Evolutionary conservation across 2,329 filamentous ascomycete species (phyloP).

Genomic region (Xylaria sp.): DNA sequence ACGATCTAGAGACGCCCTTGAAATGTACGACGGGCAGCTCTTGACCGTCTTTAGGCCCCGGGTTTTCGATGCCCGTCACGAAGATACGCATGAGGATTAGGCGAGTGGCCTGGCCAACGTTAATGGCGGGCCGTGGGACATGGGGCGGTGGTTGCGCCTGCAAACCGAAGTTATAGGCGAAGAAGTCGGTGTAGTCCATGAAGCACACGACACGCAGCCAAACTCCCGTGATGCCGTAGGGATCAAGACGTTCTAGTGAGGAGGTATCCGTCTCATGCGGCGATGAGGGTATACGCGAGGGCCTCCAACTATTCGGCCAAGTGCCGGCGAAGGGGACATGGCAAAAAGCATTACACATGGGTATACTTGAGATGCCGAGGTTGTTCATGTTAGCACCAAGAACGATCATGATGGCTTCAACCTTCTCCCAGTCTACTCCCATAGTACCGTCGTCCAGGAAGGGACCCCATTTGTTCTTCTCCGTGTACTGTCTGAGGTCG

Average conservation of each 20-base stretch:
- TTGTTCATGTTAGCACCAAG: constrained; percentile 70
- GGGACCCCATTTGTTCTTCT: constrained; percentile 74
- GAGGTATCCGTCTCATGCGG: constrained; percentile 46
- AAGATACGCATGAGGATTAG: constrained; percentile 75
- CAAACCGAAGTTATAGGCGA: constrained; percentile 74
- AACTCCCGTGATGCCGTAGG: constrained; percentile 76
- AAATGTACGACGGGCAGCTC: constrained; percentile 75
- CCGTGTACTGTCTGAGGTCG: constrained; percentile 75
- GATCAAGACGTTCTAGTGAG: constrained; percentile 66
- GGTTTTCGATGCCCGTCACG: constrained; percentile 69
- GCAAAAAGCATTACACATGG: constrained; percentile 65
- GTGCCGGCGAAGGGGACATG: constrained; percentile 65
- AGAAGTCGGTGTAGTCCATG: constrained; percentile 77
- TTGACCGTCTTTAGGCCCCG: constrained; percentile 67
- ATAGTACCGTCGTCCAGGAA: constrained; percentile 72
- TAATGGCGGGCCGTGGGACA: constrained; percentile 64
- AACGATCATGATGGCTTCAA: constrained; percentile 79
- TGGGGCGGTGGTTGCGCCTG: constrained; percentile 54
- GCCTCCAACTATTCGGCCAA: constrained; percentile 62
- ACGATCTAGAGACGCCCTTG: constrained; percentile 67
- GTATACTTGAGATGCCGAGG: constrained; percentile 57
- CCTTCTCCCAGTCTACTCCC: constrained; percentile 80
- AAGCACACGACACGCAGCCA: constrained; percentile 73
- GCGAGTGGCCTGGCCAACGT: constrained; percentile 73
- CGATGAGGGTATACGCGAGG: constrained; percentile 45